Percentiles rank a stretch among this genome's conserved stretches.
Evolutionary conservation across 495 filamentous ascomycete species (phyloP).

Genomic region (Venustampulla echinocandica): DNA sequence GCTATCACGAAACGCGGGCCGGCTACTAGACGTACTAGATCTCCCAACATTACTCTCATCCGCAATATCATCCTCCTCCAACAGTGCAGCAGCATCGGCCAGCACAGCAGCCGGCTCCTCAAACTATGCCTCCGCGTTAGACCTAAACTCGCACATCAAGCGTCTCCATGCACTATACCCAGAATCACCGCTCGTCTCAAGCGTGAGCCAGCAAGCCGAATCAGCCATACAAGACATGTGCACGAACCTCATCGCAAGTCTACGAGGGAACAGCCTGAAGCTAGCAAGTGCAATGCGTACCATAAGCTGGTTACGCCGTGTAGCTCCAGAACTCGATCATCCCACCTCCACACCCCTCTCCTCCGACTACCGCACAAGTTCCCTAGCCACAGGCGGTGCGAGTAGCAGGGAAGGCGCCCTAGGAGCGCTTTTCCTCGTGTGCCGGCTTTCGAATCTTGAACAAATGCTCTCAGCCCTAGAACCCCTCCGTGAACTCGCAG

Average conservation of each 20-base stretch:
- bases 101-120: conserved; percentile 27
- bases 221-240: conserved; percentile 86
- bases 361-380: too few species aligned
- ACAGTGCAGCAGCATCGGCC: conserved; percentile 31
- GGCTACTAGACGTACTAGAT: conserved; percentile 84
- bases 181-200: conserved; percentile 61
- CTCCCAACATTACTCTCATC: conserved; percentile 78
- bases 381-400: conserved; percentile 22
- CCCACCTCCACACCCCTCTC: conserved; percentile 10
- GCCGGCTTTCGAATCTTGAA: conserved; percentile 70
- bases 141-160: conserved; percentile 89
- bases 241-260: conserved; percentile 66
- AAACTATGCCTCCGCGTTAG: conserved; percentile 84
- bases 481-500: conserved; percentile 78
- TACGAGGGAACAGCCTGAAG: conserved; percentile 73
- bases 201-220: conserved; percentile 71
- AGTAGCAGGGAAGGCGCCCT: conserved; percentile 46
- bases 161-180: conserved; percentile 77
- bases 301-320: conserved; percentile 81
- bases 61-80: conserved; percentile 51
- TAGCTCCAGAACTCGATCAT: conserved; percentile 68
- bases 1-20: conserved; percentile 80
- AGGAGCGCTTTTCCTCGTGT: conserved; percentile 80
- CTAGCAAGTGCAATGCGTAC: conserved; percentile 87
- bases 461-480: conserved; percentile 76